phyloP scores from a whole-genome alignment of 768 basidiomycete species.

The Phlebiopsis gigantea region DNA sequence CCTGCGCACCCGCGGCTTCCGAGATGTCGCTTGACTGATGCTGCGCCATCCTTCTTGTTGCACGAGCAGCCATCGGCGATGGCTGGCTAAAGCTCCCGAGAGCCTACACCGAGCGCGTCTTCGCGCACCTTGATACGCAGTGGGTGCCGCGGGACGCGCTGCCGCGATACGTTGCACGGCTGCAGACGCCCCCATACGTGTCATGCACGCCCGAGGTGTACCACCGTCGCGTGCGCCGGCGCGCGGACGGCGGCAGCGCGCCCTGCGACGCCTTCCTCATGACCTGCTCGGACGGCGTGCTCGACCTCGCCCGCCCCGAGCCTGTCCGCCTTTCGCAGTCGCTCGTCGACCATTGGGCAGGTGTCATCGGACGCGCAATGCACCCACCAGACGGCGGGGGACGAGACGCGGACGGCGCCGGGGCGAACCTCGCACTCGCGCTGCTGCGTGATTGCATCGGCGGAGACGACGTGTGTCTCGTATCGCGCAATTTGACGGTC shows the following conservation, averaged over 20 bases:
- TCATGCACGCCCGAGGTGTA: conserved; percentile 36
- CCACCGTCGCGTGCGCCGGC: conserved; percentile 27
- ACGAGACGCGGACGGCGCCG: conserved; percentile 6
- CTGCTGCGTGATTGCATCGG: conserved; percentile 40
- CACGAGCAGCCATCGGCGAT: conserved; percentile 29
- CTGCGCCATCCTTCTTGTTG: not conserved
- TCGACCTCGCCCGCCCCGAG: conserved; percentile 33
- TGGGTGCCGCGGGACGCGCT: conserved; percentile 30
- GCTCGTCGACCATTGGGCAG: conserved; percentile 32
- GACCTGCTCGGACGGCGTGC: conserved; percentile 43
- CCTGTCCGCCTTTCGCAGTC: conserved; percentile 19
- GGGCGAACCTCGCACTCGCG: conserved; percentile 37
- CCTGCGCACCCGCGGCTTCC: conserved; percentile 21
- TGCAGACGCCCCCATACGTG: conserved; percentile 42
- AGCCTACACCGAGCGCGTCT: conserved; percentile 26
- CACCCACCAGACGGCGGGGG: not conserved
- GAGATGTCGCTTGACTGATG: not conserved
- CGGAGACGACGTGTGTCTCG: conserved; percentile 33
- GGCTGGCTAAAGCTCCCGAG: conserved; percentile 33
- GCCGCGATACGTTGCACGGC: conserved; percentile 28
- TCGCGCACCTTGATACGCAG: conserved; percentile 30
- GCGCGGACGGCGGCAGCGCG: not conserved
- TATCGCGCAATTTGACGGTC: conserved; percentile 40
- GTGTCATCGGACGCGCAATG: conserved; percentile 25
- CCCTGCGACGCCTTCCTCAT: conserved; percentile 29